phyloP scores from a whole-genome alignment of 164 flowering plant genomes.

The Stephania cephalantha region DNA sequence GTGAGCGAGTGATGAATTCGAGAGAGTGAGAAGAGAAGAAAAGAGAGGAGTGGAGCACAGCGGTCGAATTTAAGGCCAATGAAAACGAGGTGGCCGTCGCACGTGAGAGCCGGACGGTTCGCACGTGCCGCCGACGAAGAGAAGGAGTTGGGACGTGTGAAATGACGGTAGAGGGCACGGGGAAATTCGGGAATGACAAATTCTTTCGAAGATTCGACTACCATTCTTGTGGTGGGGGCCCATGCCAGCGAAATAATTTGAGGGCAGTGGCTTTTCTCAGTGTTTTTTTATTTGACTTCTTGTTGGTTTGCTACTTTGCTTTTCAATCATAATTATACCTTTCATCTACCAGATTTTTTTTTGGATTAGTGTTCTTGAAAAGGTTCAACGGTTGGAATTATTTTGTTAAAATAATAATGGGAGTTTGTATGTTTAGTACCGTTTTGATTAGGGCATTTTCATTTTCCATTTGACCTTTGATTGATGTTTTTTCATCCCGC shows the following conservation, averaged over 20 bases:
- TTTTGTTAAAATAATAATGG: too few relatives aligned
- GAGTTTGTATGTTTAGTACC: too few relatives aligned
- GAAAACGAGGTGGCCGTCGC: conserved; percentile 15
- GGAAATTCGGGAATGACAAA: not conserved
- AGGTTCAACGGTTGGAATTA: too few relatives aligned
- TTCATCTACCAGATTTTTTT: not conserved
- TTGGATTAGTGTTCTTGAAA: not conserved
- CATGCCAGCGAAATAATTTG: conserved; percentile 2
- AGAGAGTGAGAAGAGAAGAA: conserved; percentile 14
- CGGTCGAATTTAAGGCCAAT: conserved; percentile 29
- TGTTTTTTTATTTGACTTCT: conserved; percentile 6
- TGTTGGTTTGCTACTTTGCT: not conserved
- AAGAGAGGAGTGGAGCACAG: conserved; percentile 7
- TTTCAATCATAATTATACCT: not conserved
- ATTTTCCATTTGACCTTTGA: too few relatives aligned
- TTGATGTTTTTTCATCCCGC: too few relatives aligned
- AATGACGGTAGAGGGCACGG: not conserved
- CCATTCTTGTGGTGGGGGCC: not conserved
- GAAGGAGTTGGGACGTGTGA: not conserved
- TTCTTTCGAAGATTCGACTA: conserved; percentile 10
- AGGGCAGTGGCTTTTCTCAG: not conserved
- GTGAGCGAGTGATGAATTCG: conserved; percentile 7
- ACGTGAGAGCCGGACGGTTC: conserved; percentile 24
- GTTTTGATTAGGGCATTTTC: too few relatives aligned
- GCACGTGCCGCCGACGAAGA: conserved; percentile 47